Evolutionary conservation across 2,329 filamentous ascomycete species (phyloP), one percentile per base, ranked within the genome.

Genomic region (Botryosphaeria dothidea): DNA sequence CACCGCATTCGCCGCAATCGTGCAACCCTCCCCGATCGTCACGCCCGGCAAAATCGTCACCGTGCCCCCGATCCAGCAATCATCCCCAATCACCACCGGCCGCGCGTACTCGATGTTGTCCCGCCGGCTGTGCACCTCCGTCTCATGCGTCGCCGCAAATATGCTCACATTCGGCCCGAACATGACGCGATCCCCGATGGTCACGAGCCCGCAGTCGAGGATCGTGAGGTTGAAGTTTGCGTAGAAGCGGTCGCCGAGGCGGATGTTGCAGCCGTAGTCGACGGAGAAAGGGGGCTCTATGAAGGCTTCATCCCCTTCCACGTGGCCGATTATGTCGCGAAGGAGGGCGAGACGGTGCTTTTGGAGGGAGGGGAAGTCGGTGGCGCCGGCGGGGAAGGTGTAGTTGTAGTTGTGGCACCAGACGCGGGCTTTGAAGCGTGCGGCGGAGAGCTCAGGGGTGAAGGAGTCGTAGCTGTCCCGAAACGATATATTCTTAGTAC

Each of bases 1-100:
- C 3, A 96, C 91, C 73, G 89, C 92, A 0, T 90, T 91, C 1
- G 92, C 92, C 1, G 92, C 92, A 66, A 96, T 83, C 0, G 89
- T 91, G 5, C 81, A 83, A 0, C 92, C 92, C 64, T 84, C 83
- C 0, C 93, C 92, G 68, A 96, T 90, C 1, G 85, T 93, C 25
- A 96, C 88, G 0, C 92, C 92, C 0, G 91, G 88, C 48, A 93
- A 79, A n/a, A 96, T 85, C 0, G 78, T 75, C 1, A 77, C 80
- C 66, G 80, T 78, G 0, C 81, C 82, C 0, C 82, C 81, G 65
- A 85, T 80, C 82, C 82, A 76, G 62, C 74, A 76, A 58, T 75
- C 73, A 65, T 74, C 69, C 0, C 83, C 82, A 60, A 86, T 82
- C 7, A 75, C 76, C 0, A 85, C 80, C 0, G 80, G 80, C 38